phyloP scores from a whole-genome alignment of 1,139 yeast species.

The Pichia sp. region DNA sequence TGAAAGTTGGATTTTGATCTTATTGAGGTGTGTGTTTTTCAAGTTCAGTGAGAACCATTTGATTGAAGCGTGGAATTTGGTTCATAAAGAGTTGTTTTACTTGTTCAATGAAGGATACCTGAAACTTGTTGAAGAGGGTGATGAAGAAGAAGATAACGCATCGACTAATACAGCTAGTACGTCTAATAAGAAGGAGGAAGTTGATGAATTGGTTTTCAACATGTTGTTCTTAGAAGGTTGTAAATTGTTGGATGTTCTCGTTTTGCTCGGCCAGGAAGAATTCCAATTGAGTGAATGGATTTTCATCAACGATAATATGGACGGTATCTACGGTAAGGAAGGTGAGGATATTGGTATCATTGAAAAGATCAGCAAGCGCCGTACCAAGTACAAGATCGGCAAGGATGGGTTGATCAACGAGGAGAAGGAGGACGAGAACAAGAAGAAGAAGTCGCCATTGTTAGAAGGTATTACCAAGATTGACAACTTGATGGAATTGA shows the following conservation, averaged over 20 bases:
- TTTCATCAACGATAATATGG: constrained; percentile 71
- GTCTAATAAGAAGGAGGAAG: constrained; percentile 2
- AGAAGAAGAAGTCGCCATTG: constrained; percentile 40
- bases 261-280: constrained; percentile 71
- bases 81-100: constrained; percentile 41
- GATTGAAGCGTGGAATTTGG: constrained; percentile 67
- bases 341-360: constrained; percentile 41
- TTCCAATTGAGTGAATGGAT: constrained; percentile 85
- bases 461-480: constrained; percentile 45
- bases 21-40: constrained; percentile 63
- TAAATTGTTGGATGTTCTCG: constrained; percentile 72
- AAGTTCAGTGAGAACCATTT: constrained; percentile 64
- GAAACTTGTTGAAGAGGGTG: constrained; percentile 41
- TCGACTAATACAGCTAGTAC: background rate
- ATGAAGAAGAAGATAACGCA: constrained; percentile 1
- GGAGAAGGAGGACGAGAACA: background rate
- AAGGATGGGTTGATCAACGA: background rate
- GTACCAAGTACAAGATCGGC: constrained; percentile 4
- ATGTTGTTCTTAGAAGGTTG: constrained; percentile 49
- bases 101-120: constrained; percentile 43
- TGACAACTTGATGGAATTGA: constrained; percentile 49
- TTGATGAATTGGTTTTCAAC: constrained; percentile 34
- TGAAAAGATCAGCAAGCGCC: constrained; percentile 43
- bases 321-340: constrained; percentile 45
- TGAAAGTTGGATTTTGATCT: constrained; percentile 48